Conservation (phyloP, 1,284 basidiomycete species). For the Trichosporon asahii region DNA sequence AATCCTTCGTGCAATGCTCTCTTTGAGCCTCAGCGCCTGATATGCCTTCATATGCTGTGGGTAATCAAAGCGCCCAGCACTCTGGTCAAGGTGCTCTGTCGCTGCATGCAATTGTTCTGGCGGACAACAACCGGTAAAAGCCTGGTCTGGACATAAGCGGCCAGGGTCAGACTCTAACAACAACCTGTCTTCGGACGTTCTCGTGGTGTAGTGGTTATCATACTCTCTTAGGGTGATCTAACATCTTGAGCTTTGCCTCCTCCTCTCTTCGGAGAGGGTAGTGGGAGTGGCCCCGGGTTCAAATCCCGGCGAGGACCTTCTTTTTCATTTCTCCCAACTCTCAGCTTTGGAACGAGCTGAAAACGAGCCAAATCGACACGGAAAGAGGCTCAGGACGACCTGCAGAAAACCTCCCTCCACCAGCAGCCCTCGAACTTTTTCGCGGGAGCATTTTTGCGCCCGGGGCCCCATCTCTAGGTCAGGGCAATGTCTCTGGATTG, state of each 20-base stretch:
- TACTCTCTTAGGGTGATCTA: slow-evolving; percentile 10
- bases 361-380: not conserved
- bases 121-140: too few relatives aligned
- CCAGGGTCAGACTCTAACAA: not conserved
- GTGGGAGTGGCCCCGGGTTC: slow-evolving; percentile 7
- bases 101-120: too few relatives aligned
- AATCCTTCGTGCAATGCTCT: too few relatives aligned
- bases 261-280: not conserved
- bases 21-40: too few relatives aligned
- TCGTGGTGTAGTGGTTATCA: slow-evolving; percentile 11
- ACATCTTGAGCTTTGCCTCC: slow-evolving; percentile 4
- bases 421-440: not conserved
- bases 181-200: slow-evolving; percentile 2
- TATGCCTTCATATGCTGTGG: too few relatives aligned
- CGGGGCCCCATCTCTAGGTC: not conserved
- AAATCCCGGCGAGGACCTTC: slow-evolving; percentile 9
- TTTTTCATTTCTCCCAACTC: not conserved
- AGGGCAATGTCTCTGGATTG: not conserved
- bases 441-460: not conserved
- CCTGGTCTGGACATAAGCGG: not conserved
- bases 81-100: too few relatives aligned
- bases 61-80: too few relatives aligned
- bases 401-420: not conserved
- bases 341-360: not conserved
- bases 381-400: not conserved